A percentile compares a stretch with the other conserved stretches of the same genome.
These are phyloP conservation scores for Polytrichum commune DNA, from an alignment of 225 moss, liverwort and hornwort species.

Conservation along the genomic window DNA sequence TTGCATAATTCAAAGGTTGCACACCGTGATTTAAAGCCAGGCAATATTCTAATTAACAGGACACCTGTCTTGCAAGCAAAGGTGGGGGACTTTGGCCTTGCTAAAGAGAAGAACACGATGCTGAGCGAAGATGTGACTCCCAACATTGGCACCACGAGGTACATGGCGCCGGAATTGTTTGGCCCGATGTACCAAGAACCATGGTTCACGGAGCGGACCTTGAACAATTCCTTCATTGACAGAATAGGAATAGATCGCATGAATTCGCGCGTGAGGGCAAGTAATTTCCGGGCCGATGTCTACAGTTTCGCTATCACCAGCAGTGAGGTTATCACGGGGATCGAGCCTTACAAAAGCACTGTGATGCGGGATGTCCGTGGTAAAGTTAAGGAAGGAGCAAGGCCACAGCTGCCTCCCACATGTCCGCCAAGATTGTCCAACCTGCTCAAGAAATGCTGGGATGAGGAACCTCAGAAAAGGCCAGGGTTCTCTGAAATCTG, in stretches of 20 bases:
- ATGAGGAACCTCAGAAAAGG: neutral
- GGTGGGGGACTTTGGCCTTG: conserved; percentile 4
- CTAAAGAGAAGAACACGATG: neutral
- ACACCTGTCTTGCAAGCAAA: neutral
- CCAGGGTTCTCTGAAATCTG: conserved; percentile 1
- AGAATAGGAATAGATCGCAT: too few species aligned
- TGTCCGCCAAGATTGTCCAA: conserved; percentile 2
- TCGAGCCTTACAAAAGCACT: neutral
- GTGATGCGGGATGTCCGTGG: neutral
- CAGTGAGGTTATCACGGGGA: conserved; percentile 2
- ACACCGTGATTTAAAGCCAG: conserved; percentile 2
- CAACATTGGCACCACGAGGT: conserved; percentile 7
- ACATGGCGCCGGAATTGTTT: conserved; percentile 9
- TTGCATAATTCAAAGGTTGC: neutral
- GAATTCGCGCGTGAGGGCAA: neutral
- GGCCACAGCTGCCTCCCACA: conserved; percentile 4
- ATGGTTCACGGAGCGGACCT: too few species aligned
- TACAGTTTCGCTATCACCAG: conserved; percentile 9
- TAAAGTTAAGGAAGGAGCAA: neutral
- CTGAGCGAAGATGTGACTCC: neutral
- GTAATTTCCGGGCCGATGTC: conserved; percentile 4
- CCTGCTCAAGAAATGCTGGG: conserved; percentile 6
- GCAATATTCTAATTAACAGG: conserved; percentile 1
- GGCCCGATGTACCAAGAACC: too few species aligned
- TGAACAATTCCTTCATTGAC: too few species aligned